Evolutionary conservation across 2,329 filamentous ascomycete genomes (phyloP).

Genomic region (Colletotrichum camelliae): DNA sequence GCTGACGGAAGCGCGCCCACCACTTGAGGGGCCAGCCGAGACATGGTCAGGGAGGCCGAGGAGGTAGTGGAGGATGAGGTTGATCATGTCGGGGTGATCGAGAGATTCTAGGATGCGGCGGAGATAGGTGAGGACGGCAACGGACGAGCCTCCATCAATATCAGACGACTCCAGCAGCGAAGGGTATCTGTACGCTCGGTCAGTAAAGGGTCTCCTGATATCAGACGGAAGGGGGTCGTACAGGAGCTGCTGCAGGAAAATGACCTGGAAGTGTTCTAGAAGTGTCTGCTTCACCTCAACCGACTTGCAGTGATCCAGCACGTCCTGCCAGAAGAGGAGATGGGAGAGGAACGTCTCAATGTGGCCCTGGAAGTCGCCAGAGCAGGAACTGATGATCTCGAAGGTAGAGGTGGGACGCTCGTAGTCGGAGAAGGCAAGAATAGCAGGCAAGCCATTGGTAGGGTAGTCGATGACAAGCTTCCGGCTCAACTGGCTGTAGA

Average conservation of each 20-base stretch:
- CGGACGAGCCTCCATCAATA: conserved; percentile 93
- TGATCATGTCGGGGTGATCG: conserved; percentile 92
- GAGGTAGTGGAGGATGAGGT: conserved; percentile 91
- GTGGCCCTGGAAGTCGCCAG: conserved; percentile 80
- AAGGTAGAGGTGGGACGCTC: conserved; percentile 72
- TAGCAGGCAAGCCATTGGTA: conserved; percentile 77
- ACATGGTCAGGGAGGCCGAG: conserved; percentile 75
- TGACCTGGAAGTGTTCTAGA: conserved; percentile 94
- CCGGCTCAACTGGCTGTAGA: conserved; percentile 70
- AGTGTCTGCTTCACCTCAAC: conserved; percentile 90
- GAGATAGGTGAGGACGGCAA: conserved; percentile 93
- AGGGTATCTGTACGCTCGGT: conserved; percentile 71
- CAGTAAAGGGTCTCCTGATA: not conserved
- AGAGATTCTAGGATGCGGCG: conserved; percentile 88
- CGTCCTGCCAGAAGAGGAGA: conserved; percentile 97
- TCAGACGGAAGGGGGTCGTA: conserved; percentile 48
- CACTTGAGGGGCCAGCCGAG: conserved; percentile 37
- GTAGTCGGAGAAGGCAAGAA: conserved; percentile 90
- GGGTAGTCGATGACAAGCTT: conserved; percentile 83
- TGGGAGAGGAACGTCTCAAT: conserved; percentile 94
- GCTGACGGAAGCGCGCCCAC: conserved; percentile 60
- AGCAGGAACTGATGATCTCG: conserved; percentile 76
- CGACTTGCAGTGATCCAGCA: conserved; percentile 93
- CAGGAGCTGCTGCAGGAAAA: conserved; percentile 94
- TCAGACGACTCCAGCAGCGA: conserved; percentile 96